phyloP scores from a whole-genome alignment of 306 rosid genomes.

The Hylodesmum podocarpum region DNA sequence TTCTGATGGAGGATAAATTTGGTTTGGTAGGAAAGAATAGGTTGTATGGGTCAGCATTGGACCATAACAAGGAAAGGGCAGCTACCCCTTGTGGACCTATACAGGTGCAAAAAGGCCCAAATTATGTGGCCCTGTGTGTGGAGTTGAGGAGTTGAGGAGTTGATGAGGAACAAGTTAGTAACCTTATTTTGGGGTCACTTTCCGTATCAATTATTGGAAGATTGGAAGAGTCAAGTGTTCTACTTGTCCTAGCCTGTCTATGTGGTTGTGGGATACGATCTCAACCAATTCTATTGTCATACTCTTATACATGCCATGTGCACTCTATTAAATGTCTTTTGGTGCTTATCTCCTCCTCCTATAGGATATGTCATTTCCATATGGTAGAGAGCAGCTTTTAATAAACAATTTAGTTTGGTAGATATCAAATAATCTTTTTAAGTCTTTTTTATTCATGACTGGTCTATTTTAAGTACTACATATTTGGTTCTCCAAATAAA shows the following conservation, averaged over 20 bases:
- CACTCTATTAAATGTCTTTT: constrained; percentile 32
- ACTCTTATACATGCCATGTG: constrained; percentile 34
- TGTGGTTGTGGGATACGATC: constrained; percentile 32
- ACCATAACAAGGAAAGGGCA: neutral
- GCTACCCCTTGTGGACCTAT: neutral
- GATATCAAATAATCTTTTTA: neutral
- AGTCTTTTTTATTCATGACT: neutral
- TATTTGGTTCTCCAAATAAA: too few relatives aligned
- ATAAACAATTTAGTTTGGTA: neutral
- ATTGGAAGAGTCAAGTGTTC: constrained; percentile 6
- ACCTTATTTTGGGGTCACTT: constrained; percentile 20
- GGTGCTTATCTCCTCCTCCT: neutral
- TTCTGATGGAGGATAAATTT: neutral
- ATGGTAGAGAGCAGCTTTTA: neutral
- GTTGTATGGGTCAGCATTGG: neutral
- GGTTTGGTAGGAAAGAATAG: neutral
- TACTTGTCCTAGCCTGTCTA: neutral
- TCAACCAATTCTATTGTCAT: constrained; percentile 20
- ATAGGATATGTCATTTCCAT: constrained; percentile 7
- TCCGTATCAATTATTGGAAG: constrained; percentile 27
- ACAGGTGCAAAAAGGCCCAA: constrained; percentile 1
- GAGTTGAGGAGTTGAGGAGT: neutral
- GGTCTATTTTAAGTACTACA: too few relatives aligned
- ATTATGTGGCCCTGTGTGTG: neutral
- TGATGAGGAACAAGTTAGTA: neutral